These are phyloP conservation scores for Candida sp. DNA, from an alignment of 1,139 yeast species.

Conservation along the genomic window DNA sequence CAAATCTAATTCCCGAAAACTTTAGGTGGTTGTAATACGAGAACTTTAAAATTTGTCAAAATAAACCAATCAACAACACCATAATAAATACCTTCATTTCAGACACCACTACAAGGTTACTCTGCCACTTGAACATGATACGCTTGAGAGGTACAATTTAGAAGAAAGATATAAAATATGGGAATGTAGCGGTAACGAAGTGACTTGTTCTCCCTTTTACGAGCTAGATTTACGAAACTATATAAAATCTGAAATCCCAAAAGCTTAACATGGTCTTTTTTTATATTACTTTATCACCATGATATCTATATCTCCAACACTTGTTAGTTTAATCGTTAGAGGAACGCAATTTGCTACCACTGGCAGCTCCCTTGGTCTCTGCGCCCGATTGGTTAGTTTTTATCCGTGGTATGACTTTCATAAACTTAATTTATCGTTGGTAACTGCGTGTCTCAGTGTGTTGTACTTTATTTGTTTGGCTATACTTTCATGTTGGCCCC, in stretches of 20 bases:
- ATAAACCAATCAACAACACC: too few species aligned
- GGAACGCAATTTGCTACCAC: background rate
- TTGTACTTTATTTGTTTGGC: slow-evolving; percentile 5
- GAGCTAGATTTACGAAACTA: background rate
- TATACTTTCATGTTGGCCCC: slow-evolving; percentile 2
- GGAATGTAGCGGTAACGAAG: too few species aligned
- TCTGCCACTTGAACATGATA: too few species aligned
- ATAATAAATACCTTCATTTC: too few species aligned
- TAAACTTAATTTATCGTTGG: slow-evolving; percentile 1
- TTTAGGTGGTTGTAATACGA: too few species aligned
- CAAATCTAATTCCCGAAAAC: too few species aligned
- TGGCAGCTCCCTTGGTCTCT: slow-evolving; percentile 1
- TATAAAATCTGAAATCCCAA: background rate
- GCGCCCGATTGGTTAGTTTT: background rate
- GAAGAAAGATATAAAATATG: too few species aligned
- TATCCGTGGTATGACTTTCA: background rate
- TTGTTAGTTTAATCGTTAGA: background rate
- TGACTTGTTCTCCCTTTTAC: too few species aligned
- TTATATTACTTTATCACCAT: background rate
- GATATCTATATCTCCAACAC: background rate
- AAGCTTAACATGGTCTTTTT: too few species aligned
- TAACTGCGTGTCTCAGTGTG: slow-evolving; percentile 2
- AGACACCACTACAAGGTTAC: too few species aligned
- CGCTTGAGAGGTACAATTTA: too few species aligned
- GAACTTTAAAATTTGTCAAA: too few species aligned